Evolutionary conservation across 768 basidiomycete species (phyloP), one percentile per base, ranked within the genome.

Genomic region (Xerocomellus dryophilus): DNA sequence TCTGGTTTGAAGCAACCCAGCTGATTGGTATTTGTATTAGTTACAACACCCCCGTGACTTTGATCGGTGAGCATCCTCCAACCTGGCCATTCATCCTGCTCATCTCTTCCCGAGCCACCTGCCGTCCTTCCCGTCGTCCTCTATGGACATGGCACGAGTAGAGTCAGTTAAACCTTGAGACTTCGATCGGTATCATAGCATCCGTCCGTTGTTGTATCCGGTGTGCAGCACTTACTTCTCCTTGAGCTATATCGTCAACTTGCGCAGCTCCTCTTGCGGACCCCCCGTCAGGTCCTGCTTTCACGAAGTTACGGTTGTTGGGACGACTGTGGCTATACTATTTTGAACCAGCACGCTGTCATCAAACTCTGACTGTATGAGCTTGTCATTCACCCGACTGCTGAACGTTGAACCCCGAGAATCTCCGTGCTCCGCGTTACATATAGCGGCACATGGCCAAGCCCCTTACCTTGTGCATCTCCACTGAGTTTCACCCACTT

Each of bases 1-100:
- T 56, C 63, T 50, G 53, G 47, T 25, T 57, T 67, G 38, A 72
- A 73, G 51, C 57, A 62, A 43, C 32, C 53, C 46, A 63, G 73
- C 25, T 63, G 43, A 66, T 51, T 17, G 48, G 21, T 27, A 41
- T 44, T 9, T 11, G 17, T 23, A 27, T 31, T 20, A 15, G 3
- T 43, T 15, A n/a, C 38, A 27, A 38, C 25, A 25, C 20, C 39
- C 12, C 27, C 21, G 29, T 45, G 41, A 45, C 45, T 20, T 8
- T 1, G 21, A 29, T 47, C 12, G 35, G 66, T 68, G 49, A 47
- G 60, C 43, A 36, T 32, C 34, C 7, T 29, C 42, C 14, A 29
- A 6, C 36, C 10, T 20, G 10, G 38, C 42, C 20, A 5, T 27
- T 43, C 40, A 23, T 53, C 29, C 32, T 29, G 9, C 49, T 60